Base-by-base conservation (phyloP, 305 asterid genomes). In the Galium porrigens region DNA sequence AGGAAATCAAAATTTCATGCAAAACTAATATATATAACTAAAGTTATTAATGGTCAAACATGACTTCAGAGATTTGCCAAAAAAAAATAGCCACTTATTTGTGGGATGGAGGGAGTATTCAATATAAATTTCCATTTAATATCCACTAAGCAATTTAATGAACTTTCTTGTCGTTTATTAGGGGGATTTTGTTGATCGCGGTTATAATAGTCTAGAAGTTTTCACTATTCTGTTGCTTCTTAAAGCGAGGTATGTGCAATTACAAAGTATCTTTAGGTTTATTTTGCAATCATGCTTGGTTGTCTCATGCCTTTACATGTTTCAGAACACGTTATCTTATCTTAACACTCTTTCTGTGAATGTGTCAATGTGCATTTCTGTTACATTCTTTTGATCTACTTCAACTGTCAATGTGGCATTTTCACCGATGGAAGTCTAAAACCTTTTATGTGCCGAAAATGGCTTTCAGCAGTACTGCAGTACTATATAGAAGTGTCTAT, bases 121-220 rank as follows among this genome's bases (percentile, higher is more conserved):
- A 12, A 33, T 7, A 11, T 8, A n/a, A 22, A 18, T 0, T 56
- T 41, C 34, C 53, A 36, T n/a, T n/a, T 33, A 20, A 6, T 56
- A 11, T 3, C 58, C 44, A 36, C 15, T 58, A 2, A 34, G 32
- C 11, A 0, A 25, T 9, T 48, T 61, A 27, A 17, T 67, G 54
- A 67, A 48, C 49, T 52, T 59, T 56, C 48, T 58, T 67, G 32
- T 72, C 32, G 51, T 56, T 67, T 84, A 63, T 74, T 84, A 91
- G 98, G 98, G 98, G 75, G 98, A 91, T 75, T 91, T 91, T 78
- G 98, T 91, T 72, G 98, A 91, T 74, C 98, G 98, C 65, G 98
- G 98, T 66, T 91, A 91, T 77, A 91, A 91, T 72, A 91, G 98
- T 79, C 83, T 91, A 30, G 98, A 91, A 81, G 98, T 91, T 73